phyloP scores from a whole-genome alignment of 345 rosid genomes.

The Nephelium lappaceum region DNA sequence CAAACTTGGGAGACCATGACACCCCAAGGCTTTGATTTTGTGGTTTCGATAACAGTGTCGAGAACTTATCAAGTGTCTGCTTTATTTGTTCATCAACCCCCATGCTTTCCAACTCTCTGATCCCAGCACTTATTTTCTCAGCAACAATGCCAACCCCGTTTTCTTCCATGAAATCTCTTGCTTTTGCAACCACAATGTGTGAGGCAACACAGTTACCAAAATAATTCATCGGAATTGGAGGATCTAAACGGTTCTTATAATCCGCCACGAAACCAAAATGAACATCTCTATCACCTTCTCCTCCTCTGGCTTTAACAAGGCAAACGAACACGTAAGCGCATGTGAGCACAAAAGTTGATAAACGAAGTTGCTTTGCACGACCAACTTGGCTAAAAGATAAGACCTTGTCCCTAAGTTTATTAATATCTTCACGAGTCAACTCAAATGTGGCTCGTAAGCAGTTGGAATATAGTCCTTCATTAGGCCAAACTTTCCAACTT shows the following conservation, averaged over 20 bases:
- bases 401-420: conserved; percentile 22
- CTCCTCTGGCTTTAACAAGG: conserved; percentile 22
- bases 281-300: not conserved
- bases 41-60: not conserved
- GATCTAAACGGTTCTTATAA: conserved; percentile 28
- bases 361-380: conserved; percentile 2
- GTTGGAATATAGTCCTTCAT: not conserved
- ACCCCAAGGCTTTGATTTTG: not conserved
- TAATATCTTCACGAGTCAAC: conserved; percentile 28
- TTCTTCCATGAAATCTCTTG: not conserved
- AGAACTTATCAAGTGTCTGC: not conserved
- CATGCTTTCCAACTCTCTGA: not conserved
- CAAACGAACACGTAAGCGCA: conserved; percentile 23
- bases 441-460: conserved; percentile 21
- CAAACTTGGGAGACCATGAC: conserved; percentile 7
- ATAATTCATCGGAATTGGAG: conserved; percentile 22
- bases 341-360: conserved; percentile 32
- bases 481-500: conserved; percentile 4
- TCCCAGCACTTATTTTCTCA: not conserved
- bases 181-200: not conserved
- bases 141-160: not conserved
- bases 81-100: not conserved
- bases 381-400: not conserved
- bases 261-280: conserved; percentile 26
- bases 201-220: conserved; percentile 29